Conservation (phyloP, 108 stramenopile species). For the Cyclotella choctawhatcheeana region DNA sequence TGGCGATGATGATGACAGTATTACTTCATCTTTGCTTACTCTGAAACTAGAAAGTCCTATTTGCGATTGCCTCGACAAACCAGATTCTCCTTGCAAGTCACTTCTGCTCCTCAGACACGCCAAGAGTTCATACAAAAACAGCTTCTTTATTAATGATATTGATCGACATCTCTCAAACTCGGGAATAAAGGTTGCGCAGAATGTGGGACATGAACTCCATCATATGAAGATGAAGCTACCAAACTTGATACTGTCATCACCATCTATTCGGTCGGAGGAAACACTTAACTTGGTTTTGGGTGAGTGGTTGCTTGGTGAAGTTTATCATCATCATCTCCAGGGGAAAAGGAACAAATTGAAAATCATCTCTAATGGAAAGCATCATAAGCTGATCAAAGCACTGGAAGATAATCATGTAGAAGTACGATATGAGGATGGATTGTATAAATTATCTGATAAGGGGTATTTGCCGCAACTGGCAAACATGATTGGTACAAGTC, state of each 20-base stretch:
- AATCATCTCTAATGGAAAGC: not conserved
- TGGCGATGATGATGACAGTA: not conserved
- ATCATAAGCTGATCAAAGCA: slow-evolving; percentile 10
- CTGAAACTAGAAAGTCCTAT: not conserved
- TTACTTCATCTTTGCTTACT: not conserved
- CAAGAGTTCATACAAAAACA: slow-evolving; percentile 25
- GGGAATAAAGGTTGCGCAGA: slow-evolving; percentile 23
- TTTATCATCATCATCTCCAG: not conserved
- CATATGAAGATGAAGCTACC: slow-evolving; percentile 15
- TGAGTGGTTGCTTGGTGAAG: slow-evolving; percentile 16
- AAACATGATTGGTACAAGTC: not conserved
- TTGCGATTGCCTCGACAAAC: not conserved
- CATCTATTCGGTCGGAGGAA: slow-evolving; percentile 24
- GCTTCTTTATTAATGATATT: slow-evolving; percentile 19
- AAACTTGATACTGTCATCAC: slow-evolving; percentile 22
- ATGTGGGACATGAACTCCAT: slow-evolving; percentile 11
- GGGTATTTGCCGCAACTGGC: slow-evolving; percentile 29
- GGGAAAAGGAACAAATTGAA: not conserved
- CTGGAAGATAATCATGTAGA: slow-evolving; percentile 9
- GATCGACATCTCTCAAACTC: slow-evolving; percentile 17
- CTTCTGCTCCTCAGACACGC: slow-evolving; percentile 30
- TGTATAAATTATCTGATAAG: slow-evolving; percentile 19
- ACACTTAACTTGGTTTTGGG: slow-evolving; percentile 28
- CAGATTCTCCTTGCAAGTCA: slow-evolving; percentile 13
- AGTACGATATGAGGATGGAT: slow-evolving; percentile 15